Conservation (phyloP, 345 rosid species). For the Cochlearia excelsa region DNA sequence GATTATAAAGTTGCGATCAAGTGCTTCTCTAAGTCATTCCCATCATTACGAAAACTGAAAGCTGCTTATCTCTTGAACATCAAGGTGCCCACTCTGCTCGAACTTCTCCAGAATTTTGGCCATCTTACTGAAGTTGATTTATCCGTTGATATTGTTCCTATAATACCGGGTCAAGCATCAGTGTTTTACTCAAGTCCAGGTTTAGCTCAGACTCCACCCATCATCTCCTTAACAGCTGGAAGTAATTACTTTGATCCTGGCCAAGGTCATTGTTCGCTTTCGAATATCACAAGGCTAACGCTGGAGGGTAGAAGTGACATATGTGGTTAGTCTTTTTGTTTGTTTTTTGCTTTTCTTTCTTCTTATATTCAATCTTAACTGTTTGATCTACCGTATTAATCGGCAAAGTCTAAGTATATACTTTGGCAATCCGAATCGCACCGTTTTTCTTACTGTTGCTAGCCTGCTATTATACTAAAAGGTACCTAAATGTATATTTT, state of each 20-base stretch:
- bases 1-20: constrained; percentile 49
- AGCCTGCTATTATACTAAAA: not conserved
- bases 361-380: constrained; percentile 19
- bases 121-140: constrained; percentile 60
- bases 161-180: constrained; percentile 42
- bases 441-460: constrained; percentile 7
- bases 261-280: constrained; percentile 17
- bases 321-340: constrained; percentile 49
- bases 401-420: not conserved
- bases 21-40: constrained; percentile 61
- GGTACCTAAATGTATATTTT: constrained; percentile 3
- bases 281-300: constrained; percentile 54
- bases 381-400: not conserved
- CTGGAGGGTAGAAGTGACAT: constrained; percentile 76
- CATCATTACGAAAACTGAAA: constrained; percentile 58
- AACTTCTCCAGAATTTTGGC: constrained; percentile 47
- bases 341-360: constrained; percentile 5
- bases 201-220: constrained; percentile 30
- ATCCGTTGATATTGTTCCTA: constrained; percentile 56
- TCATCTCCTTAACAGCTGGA: constrained; percentile 24
- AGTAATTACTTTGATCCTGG: constrained; percentile 13
- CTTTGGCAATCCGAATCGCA: not conserved
- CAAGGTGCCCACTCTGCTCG: constrained; percentile 37
- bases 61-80: constrained; percentile 73
- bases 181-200: constrained; percentile 43